Percentiles rank a stretch among this genome's conserved stretches.
phyloP scores from a whole-genome alignment of 257 asterid species.

The Lycium barbarum region DNA sequence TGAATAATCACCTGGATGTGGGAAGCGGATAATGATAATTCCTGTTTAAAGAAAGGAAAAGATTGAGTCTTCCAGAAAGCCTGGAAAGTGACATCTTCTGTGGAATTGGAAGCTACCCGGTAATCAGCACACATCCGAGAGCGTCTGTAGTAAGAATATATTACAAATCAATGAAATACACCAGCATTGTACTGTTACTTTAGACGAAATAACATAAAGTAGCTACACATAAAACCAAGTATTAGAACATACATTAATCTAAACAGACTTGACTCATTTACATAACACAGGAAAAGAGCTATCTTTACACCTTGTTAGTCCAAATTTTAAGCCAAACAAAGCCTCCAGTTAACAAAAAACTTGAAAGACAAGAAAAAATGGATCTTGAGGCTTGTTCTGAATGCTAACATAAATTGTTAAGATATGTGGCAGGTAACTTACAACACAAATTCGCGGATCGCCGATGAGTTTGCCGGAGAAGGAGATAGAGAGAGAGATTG shows the following conservation, averaged over 20 bases:
- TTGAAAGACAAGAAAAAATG: no score
- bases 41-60: conserved; percentile 40
- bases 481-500: no score
- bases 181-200: no score
- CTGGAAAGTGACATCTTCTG: conserved; percentile 62
- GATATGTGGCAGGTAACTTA: no score
- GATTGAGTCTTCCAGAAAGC: conserved; percentile 48
- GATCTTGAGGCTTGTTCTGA: no score
- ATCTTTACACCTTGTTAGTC: neutral
- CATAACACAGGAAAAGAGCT: neutral
- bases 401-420: no score
- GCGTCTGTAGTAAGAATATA: conserved; percentile 43
- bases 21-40: conserved; percentile 35
- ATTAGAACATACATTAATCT: no score
- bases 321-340: neutral
- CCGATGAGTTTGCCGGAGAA: no score
- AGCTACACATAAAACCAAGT: neutral
- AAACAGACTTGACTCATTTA: neutral
- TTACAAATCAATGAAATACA: neutral
- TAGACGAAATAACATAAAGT: neutral
- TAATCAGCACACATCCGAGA: conserved; percentile 31
- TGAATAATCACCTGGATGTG: conserved; percentile 49
- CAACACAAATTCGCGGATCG: no score
- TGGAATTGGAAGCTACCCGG: neutral
- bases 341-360: neutral